Percentiles rank a stretch among this genome's conserved stretches.
Conservation (phyloP, 345 rosid genomes). For the Barbarea vulgaris region DNA sequence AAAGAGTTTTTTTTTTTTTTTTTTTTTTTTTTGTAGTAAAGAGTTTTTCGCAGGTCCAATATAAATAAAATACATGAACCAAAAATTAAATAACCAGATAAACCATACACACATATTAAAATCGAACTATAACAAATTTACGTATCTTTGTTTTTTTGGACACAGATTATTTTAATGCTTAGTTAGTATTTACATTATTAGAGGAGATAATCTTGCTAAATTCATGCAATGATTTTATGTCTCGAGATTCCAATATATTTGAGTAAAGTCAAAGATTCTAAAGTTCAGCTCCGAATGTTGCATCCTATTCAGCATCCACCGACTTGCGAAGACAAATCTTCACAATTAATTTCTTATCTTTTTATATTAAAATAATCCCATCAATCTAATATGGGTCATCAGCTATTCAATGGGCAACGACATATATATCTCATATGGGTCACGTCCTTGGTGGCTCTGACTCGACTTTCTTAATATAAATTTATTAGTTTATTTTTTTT, state of each 20-base stretch:
- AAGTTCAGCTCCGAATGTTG: conserved; percentile 13
- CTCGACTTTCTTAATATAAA: conserved; percentile 20
- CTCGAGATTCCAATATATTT: conserved; percentile 10
- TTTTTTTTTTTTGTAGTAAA: too few species aligned
- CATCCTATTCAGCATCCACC: conserved; percentile 34
- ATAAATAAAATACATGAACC: too few species aligned
- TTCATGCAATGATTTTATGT: background rate
- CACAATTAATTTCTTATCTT: background rate
- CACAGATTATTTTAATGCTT: too few species aligned
- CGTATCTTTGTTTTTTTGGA: too few species aligned
- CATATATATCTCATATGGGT: background rate
- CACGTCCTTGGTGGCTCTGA: conserved; percentile 28
- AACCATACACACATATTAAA: too few species aligned
- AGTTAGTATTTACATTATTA: background rate
- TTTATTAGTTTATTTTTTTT: background rate
- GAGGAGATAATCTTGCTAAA: conserved; percentile 11
- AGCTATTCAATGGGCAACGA: conserved; percentile 14
- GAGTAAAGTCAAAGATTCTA: conserved; percentile 41
- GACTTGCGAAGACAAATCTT: conserved; percentile 20
- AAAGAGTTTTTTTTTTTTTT: too few species aligned
- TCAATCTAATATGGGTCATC: background rate
- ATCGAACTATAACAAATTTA: too few species aligned
- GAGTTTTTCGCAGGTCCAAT: too few species aligned
- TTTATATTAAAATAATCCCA: background rate
- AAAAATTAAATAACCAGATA: too few species aligned